These are phyloP conservation scores for Paraleonurus japonicus DNA, from an alignment of 257 asterid genomes.

Conservation along the genomic window DNA sequence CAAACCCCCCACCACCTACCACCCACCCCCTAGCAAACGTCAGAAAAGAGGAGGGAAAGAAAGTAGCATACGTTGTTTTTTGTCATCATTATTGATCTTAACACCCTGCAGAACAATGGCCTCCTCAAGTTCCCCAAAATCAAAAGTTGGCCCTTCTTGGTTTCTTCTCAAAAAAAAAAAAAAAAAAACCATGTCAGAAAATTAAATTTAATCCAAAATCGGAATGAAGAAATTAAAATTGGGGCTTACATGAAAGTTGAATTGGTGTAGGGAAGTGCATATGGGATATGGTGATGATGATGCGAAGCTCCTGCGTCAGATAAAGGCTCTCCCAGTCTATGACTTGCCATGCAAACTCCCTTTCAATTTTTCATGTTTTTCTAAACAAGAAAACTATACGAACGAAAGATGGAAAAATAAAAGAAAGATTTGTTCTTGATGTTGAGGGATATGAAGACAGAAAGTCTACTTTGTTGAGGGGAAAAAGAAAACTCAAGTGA, in stretches of 20 bases:
- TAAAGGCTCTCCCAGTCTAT: slow-evolving; percentile 54
- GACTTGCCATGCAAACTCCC: slow-evolving; percentile 76
- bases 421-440: neutral
- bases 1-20: slow-evolving; percentile 32
- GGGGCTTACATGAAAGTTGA: slow-evolving; percentile 54
- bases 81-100: slow-evolving; percentile 58
- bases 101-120: slow-evolving; percentile 76
- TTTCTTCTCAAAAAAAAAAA: slow-evolving; percentile 28
- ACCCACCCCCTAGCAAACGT: slow-evolving; percentile 38
- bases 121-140: slow-evolving; percentile 90
- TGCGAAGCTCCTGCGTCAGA: slow-evolving; percentile 49
- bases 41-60: slow-evolving; percentile 28
- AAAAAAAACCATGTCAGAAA: slow-evolving; percentile 15
- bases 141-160: slow-evolving; percentile 70
- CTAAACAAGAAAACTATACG: slow-evolving; percentile 12
- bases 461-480: slow-evolving; percentile 23
- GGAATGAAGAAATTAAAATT: neutral
- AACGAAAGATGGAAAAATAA: neutral
- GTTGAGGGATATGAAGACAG: slow-evolving; percentile 23
- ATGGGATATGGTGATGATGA: slow-evolving; percentile 50
- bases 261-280: slow-evolving; percentile 49
- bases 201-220: neutral
- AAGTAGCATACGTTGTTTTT: slow-evolving; percentile 62
- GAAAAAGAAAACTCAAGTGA: slow-evolving; percentile 9
- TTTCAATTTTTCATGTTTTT: slow-evolving; percentile 14